phyloP scores from a whole-genome alignment of 352 stramenopile species.

The Globisporangium ultimum region DNA sequence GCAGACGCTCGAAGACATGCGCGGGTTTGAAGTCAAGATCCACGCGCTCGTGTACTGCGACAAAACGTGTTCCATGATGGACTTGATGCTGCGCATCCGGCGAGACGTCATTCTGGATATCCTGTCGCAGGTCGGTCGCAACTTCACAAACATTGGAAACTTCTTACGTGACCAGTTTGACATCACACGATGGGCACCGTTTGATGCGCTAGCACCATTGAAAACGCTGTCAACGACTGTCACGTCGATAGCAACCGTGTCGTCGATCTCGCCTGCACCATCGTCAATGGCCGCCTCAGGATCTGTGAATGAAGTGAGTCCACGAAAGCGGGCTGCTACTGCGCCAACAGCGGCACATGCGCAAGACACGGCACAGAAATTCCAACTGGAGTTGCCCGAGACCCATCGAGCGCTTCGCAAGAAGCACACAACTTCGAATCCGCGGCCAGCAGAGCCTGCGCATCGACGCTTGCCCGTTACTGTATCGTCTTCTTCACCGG shows the following conservation, averaged over 20 bases:
- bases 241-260: conserved; percentile 24
- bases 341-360: not conserved
- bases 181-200: conserved; percentile 55
- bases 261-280: conserved; percentile 5
- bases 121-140: conserved; percentile 77
- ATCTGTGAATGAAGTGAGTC: conserved; percentile 9
- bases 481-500: not conserved
- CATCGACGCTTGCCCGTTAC: not conserved
- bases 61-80: conserved; percentile 77
- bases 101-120: conserved; percentile 81
- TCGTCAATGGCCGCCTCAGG: conserved; percentile 1
- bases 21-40: conserved; percentile 82
- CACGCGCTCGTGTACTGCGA: conserved; percentile 85
- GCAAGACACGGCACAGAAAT: conserved; percentile 20
- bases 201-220: conserved; percentile 64
- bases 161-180: conserved; percentile 82
- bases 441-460: conserved; percentile 4
- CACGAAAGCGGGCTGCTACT: conserved; percentile 3
- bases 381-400: conserved; percentile 43
- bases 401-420: conserved; percentile 41
- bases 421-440: conserved; percentile 14
- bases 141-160: conserved; percentile 85
- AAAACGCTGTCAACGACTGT: conserved; percentile 39
- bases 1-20: conserved; percentile 80
- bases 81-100: conserved; percentile 70